These are phyloP conservation scores for Russula virescens DNA, from an alignment of 768 basidiomycete species.

Conservation along the genomic window DNA sequence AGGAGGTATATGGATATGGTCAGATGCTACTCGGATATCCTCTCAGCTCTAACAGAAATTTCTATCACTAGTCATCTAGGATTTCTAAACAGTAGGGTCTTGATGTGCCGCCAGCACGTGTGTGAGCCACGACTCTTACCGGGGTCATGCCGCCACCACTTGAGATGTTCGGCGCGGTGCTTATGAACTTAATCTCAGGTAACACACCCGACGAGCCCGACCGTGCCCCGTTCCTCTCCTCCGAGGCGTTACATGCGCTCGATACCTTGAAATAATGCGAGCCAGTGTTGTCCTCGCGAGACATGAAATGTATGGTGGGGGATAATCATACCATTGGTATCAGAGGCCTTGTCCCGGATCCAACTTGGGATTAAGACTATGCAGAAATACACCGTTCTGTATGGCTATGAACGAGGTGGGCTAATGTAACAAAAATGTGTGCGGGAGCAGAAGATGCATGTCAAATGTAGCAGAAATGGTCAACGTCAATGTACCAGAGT, in stretches of 20 bases:
- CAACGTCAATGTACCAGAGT: slow-evolving; percentile 12
- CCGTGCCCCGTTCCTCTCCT: neutral
- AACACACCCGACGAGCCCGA: neutral
- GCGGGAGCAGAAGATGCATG: slow-evolving; percentile 22
- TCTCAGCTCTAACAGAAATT: neutral
- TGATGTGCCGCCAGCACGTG: neutral
- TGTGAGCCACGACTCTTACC: neutral
- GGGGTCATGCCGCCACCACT: too few relatives aligned
- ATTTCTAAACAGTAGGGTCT: neutral
- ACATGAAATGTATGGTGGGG: neutral
- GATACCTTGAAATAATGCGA: neutral
- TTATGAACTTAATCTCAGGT: neutral
- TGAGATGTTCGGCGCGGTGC: too few relatives aligned
- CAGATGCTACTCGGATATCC: neutral
- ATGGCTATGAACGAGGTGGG: slow-evolving; percentile 17
- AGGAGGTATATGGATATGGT: neutral
- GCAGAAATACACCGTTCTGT: slow-evolving; percentile 22
- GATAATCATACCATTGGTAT: neutral
- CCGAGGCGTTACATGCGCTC: neutral
- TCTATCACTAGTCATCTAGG: neutral
- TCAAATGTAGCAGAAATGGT: slow-evolving; percentile 24
- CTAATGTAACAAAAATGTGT: slow-evolving; percentile 24
- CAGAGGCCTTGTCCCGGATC: neutral
- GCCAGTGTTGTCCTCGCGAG: neutral
- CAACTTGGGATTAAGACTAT: slow-evolving; percentile 16